Evolutionary conservation across 345 rosid genomes (phyloP), one percentile per base, ranked within the genome.

Genomic region (Boechera retrofracta): DNA sequence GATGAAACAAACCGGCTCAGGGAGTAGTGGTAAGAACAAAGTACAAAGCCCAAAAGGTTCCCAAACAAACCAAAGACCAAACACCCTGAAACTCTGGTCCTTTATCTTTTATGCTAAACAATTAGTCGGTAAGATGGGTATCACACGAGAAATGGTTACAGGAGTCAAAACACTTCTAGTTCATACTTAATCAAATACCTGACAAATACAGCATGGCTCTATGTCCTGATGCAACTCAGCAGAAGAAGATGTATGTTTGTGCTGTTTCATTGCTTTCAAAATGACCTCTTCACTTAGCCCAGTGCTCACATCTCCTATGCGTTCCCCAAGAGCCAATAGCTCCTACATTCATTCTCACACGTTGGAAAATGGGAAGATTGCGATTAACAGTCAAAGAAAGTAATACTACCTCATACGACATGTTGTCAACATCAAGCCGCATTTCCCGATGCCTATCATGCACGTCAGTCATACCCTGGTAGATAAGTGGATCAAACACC

Each of bases 361-460:
- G 21, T 74, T 58, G 33, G 49, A 54, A 48, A 45, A 24, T 7
- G 56, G 26, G 47, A 57, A 63, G 52, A 29, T 29, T 74, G 56
- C 3, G 5, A 47, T 18, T 45, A 33, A 60, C 26, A 57, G 53
- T 47, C 62, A 38, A 72, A 58, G 10, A 59, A 51, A 12, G 82
- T 66, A 12, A 56, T 53, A 45, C 41, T 76, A 92, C 98, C 97
- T 94, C 98, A 7, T 94, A 92, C 32, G 98, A 89, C 98, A 94
- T 94, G 85, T 92, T 89, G 82, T 94, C 98, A 54, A 90, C 95
- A 68, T 94, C 98, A 49, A 94, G 95, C 55, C 97, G 95, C 98
- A 92, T 82, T 42, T 92, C 97, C 73, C 89, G 86, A 67, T 94
- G 98, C 79, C 93, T 84, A 83, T 94, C 98, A 61, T 90, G 97